A percentile compares a stretch with the other conserved stretches of the same genome.
These are phyloP conservation scores for Puccinellia tenuiflora DNA, from an alignment of 176 grass and related monocot genomes.

Conservation along the genomic window DNA sequence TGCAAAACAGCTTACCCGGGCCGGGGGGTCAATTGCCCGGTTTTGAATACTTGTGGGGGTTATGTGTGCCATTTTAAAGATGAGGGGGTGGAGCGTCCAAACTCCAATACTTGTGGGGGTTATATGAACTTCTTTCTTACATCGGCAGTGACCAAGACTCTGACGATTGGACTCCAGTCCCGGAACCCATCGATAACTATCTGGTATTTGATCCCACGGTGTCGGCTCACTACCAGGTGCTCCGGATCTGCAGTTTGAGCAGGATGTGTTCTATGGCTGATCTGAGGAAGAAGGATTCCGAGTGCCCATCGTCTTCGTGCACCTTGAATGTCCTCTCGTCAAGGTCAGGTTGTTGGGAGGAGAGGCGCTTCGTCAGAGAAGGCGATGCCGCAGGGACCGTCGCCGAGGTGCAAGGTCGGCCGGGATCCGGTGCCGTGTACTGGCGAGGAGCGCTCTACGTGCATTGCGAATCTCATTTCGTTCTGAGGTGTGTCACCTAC, in stretches of 20 bases:
- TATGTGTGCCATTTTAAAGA: no score
- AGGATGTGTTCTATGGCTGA: neutral
- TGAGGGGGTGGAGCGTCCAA: no score
- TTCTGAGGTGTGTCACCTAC: neutral
- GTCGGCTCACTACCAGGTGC: neutral
- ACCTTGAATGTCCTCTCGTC: neutral
- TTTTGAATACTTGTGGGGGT: no score
- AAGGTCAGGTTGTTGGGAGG: neutral
- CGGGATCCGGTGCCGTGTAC: neutral
- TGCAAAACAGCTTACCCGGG: no score
- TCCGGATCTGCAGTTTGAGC: neutral
- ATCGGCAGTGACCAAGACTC: neutral
- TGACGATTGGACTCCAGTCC: neutral
- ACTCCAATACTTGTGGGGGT: no score
- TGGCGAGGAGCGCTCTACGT: neutral
- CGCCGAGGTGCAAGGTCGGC: neutral
- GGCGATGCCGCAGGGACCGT: neutral
- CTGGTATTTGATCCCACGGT: neutral
- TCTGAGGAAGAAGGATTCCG: neutral
- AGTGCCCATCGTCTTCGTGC: neutral
- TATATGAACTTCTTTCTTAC: no score
- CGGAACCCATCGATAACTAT: neutral
- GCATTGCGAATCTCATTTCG: neutral
- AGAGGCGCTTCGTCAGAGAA: neutral
- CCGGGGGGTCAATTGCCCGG: no score